Conservation (phyloP, 2,329 filamentous ascomycete genomes). For the Nemania abortiva region DNA sequence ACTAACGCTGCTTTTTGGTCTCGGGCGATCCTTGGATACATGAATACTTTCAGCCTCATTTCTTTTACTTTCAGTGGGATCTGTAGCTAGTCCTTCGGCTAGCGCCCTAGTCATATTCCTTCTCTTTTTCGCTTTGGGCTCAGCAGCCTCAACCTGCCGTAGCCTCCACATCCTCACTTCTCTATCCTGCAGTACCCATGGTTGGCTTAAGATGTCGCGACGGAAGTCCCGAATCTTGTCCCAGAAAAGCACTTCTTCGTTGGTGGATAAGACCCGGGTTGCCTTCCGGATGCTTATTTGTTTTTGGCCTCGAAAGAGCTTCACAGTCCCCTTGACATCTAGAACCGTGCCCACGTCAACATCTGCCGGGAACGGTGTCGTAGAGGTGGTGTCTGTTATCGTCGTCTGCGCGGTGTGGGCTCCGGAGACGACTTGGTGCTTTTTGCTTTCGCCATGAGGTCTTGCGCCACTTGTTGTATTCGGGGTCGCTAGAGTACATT, state of each 20-base stretch:
- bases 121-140: conserved; percentile 40
- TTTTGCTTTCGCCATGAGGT: neutral
- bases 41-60: neutral
- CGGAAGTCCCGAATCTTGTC: conserved; percentile 65
- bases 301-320: conserved; percentile 60
- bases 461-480: conserved; percentile 34
- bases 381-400: conserved; percentile 15
- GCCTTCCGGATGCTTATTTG: conserved; percentile 68
- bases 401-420: neutral
- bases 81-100: conserved; percentile 13
- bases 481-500: conserved; percentile 55
- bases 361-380: conserved; percentile 36
- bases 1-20: conserved; percentile 4
- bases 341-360: conserved; percentile 66
- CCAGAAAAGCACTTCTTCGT: conserved; percentile 71
- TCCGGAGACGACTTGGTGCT: neutral
- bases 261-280: conserved; percentile 62
- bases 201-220: conserved; percentile 60
- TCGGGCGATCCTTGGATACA: conserved; percentile 4
- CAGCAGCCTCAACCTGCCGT: conserved; percentile 53
- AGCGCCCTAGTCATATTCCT: conserved; percentile 41
- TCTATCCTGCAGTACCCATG: conserved; percentile 66
- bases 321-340: conserved; percentile 67
- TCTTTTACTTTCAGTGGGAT: neutral
- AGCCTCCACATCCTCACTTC: conserved; percentile 64